phyloP scores from a whole-genome alignment of 1,139 yeast genomes.

The Debaryomycetaceae sp. region DNA sequence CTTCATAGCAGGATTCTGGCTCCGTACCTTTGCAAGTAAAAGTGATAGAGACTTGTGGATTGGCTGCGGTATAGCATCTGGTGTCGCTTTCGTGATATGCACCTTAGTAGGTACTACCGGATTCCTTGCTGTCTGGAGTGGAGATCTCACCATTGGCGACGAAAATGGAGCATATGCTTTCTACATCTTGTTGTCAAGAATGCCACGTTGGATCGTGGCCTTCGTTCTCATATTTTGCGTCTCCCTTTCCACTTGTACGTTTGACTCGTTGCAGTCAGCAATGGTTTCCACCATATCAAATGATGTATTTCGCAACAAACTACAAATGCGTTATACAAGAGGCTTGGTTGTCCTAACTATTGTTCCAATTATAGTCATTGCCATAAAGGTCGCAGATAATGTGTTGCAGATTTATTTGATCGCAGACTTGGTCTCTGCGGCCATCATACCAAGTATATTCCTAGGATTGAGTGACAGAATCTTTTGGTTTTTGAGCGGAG shows the following conservation, averaged over 20 bases:
- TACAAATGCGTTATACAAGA: slow-evolving; percentile 65
- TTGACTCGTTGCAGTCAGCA: slow-evolving; percentile 87
- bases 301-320: slow-evolving; percentile 80
- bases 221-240: slow-evolving; percentile 74
- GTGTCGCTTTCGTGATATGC: slow-evolving; percentile 59
- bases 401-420: slow-evolving; percentile 84
- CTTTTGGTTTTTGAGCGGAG: slow-evolving; percentile 70
- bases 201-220: slow-evolving; percentile 89
- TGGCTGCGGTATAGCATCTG: slow-evolving; percentile 72
- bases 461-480: slow-evolving; percentile 64
- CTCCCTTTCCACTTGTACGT: slow-evolving; percentile 78
- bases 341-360: slow-evolving; percentile 69
- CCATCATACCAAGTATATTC: slow-evolving; percentile 82
- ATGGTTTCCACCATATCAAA: slow-evolving; percentile 86
- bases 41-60: slow-evolving; percentile 71
- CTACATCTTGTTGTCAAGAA: slow-evolving; percentile 60
- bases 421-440: slow-evolving; percentile 84
- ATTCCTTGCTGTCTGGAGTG: slow-evolving; percentile 87
- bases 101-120: slow-evolving; percentile 82
- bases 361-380: slow-evolving; percentile 83
- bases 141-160: slow-evolving; percentile 60
- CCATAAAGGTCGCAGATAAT: slow-evolving; percentile 74
- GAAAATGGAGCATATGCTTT: slow-evolving; percentile 63
- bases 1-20: slow-evolving; percentile 90
- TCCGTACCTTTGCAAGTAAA: slow-evolving; percentile 86